Base-by-base conservation (phyloP, 164 flowering plant species). In the Nelumbo lutea region DNA sequence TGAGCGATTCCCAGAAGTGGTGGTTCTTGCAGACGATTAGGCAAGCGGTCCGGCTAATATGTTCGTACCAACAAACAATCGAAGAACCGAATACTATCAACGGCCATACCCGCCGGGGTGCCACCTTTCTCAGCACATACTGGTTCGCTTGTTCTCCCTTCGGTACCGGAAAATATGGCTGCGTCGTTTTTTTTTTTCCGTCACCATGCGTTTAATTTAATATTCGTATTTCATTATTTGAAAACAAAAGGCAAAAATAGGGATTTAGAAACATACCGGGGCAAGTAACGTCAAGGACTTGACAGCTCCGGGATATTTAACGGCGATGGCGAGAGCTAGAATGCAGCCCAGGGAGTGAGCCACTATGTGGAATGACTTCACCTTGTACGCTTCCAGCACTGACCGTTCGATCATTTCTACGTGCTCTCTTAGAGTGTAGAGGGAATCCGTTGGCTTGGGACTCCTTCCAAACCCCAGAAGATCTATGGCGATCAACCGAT, bases 311-410 rank as follows among this genome's bases (percentile, higher is more conserved):
- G 96, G 93, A 71, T 90, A 76, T 68, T 85, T 89, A 0, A 85
- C 96, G 1, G 97, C 96, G 0, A 95, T 83, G 0, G 96, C 98
- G 0, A 95, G 87, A 15, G 97, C 97, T 68, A 95, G 69, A 75
- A 95, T 90, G 88, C 97, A 90, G 0, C 98, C 98, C 8, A 95
- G 69, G 1, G 98, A 95, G 75, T 95, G 98, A 2, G 98, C 98
- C 68, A 95, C 98, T 14, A 95, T 87, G 85, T 95, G 98, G 78
- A 91, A 91, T 3, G 92, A 86, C 67, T 88, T 84, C 14, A 95
- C 86, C 40, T 85, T 81, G 82, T 88, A 57, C 0, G 81, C 77
- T 51, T 88, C 87, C 0, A 95, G 64, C 46, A 90, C 97, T 0
- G 98, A 88, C 38, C 77, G 73, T 65, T 95, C 96, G 14, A 95